phyloP scores from a whole-genome alignment of 1,139 yeast species.

The Hansenula lynferdii region DNA sequence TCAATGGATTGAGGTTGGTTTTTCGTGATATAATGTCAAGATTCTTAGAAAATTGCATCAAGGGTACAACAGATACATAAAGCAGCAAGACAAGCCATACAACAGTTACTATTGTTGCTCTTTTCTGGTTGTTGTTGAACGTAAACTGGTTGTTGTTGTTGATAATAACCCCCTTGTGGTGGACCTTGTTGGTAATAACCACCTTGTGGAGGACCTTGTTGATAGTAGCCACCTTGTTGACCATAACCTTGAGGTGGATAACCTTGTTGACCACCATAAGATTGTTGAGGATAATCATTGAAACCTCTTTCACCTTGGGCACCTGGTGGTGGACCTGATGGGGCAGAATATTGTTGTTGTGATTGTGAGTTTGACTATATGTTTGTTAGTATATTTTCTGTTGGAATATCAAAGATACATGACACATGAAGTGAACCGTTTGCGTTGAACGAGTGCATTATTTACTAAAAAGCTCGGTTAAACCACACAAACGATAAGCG shows the following conservation, averaged over 20 bases:
- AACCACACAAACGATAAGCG: too few relatives aligned
- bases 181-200: slow-evolving; percentile 31
- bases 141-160: slow-evolving; percentile 62
- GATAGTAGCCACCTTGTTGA: slow-evolving; percentile 29
- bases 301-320: slow-evolving; percentile 16
- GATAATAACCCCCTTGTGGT: slow-evolving; percentile 37
- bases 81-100: slow-evolving; percentile 69
- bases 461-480: too few relatives aligned
- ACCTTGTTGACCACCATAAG: slow-evolving; percentile 18
- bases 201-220: slow-evolving; percentile 29
- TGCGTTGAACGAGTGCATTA: too few relatives aligned
- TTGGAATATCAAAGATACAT: too few relatives aligned
- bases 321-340: slow-evolving; percentile 22
- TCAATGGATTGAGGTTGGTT: too few relatives aligned
- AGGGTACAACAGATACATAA: slow-evolving; percentile 71
- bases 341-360: slow-evolving; percentile 15
- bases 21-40: too few relatives aligned
- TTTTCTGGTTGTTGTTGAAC: slow-evolving; percentile 52
- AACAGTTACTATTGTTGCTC: slow-evolving; percentile 42
- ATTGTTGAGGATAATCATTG: slow-evolving; percentile 21
- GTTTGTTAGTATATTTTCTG: background rate
- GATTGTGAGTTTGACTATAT: background rate
- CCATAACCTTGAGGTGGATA: slow-evolving; percentile 5
- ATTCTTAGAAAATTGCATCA: slow-evolving; percentile 53
- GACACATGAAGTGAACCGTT: too few relatives aligned